Evolutionary conservation across 2,329 filamentous ascomycete genomes (phyloP), one percentile per base, ranked within the genome.

Genomic region (Canariomyces notabilis): DNA sequence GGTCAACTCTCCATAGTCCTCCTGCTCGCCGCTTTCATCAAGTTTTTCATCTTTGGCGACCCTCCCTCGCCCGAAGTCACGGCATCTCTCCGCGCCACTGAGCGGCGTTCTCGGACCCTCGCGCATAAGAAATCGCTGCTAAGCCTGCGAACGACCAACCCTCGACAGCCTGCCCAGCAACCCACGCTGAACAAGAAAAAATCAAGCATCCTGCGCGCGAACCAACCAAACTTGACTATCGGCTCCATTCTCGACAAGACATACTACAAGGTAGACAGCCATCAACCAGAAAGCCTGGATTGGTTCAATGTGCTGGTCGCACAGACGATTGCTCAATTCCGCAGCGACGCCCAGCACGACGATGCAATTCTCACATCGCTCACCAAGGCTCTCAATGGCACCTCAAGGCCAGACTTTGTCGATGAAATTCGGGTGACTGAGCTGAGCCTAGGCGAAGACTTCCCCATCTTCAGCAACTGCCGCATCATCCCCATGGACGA

Each of bases 1-100:
- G 93, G 93, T 40, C 93, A 98, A 67, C 76, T 98, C 42, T 95
- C 89, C 2, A 87, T 98, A 37, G 87, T 95, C 12, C 72, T 97
- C 19, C 76, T 98, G 32, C 81, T 98, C 51, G 90, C 89, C 54
- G 88, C 86, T 57, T 97, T 98, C 69, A 97, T 98, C 68, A 95
- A 95, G 65, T 98, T 96, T 79, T 98, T 98, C 78, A 97, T 98
- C 62, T 97, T 98, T 63, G 93, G 93, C 58, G 93, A 97, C 63
- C 82, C 89, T 5, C 89, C 89, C 1, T 89, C 87, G 1, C 77
- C 89, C 51, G 89, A 95, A 53, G 82, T 85, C 44, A 87, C 85
- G 16, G 87, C 89, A 11, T 76, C 87, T 6, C 72, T 85, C 35
- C 81, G 86, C 55, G 87, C 86, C 48, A 83, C 84, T 9, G 83